A percentile compares a stretch with the other conserved stretches of the same genome.
phyloP scores from a whole-genome alignment of 176 grass and related monocot species.

The Juncus effusus region DNA sequence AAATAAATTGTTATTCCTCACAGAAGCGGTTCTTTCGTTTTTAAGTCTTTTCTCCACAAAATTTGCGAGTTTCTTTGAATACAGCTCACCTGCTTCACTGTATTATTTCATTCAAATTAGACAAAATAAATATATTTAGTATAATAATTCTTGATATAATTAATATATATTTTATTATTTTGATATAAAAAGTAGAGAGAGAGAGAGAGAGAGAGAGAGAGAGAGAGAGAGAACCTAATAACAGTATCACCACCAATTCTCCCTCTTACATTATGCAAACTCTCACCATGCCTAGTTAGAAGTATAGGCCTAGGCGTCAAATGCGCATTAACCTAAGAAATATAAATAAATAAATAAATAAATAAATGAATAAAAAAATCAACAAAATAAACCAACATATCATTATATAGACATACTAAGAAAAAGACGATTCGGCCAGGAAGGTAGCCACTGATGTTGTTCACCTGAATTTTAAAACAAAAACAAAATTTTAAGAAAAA shows the following conservation, averaged over 20 bases:
- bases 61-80: conserved; percentile 81
- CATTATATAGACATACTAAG: conserved; percentile 53
- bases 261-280: conserved; percentile 91
- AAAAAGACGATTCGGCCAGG: conserved; percentile 97
- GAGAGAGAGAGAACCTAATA: conserved; percentile 62
- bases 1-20: conserved; percentile 34
- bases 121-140: conserved; percentile 25
- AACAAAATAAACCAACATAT: conserved; percentile 10
- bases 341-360: not conserved
- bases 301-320: conserved; percentile 91
- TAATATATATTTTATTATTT: conserved; percentile 8
- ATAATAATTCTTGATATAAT: conserved; percentile 14
- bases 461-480: conserved; percentile 56
- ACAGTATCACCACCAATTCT: conserved; percentile 91
- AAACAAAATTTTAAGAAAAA: conserved; percentile 16
- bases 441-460: conserved; percentile 98
- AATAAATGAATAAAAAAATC: not conserved
- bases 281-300: conserved; percentile 95
- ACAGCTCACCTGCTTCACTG: conserved; percentile 91
- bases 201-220: conserved; percentile 17
- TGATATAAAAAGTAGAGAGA: no score
- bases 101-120: conserved; percentile 28
- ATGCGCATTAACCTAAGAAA: conserved; percentile 85
- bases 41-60: conserved; percentile 96
- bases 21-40: conserved; percentile 83